These are phyloP conservation scores for Conoideocrella luteorostrata DNA, from an alignment of 2,329 filamentous ascomycete species.

Conservation along the genomic window DNA sequence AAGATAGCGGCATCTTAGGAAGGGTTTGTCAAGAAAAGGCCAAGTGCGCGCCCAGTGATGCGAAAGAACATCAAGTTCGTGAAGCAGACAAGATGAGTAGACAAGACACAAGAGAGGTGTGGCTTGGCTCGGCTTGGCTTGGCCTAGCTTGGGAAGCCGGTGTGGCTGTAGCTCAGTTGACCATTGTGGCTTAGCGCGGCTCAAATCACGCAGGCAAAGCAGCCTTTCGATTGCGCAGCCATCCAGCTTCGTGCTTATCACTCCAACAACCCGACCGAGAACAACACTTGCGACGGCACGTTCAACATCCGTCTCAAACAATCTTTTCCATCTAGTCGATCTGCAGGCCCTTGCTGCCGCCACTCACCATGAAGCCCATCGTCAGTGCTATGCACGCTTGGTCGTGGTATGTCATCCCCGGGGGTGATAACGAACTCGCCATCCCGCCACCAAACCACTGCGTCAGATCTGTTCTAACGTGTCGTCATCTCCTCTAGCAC, in stretches of 20 bases:
- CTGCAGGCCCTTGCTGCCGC: neutral
- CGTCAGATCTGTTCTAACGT: slow-evolving; percentile 15
- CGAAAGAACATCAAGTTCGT: no score
- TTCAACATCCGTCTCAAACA: neutral
- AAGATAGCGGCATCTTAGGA: no score
- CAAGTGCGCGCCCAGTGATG: no score
- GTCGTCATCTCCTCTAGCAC: slow-evolving; percentile 47
- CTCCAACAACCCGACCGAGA: neutral
- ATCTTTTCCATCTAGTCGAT: neutral
- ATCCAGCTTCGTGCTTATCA: neutral
- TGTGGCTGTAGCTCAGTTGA: neutral
- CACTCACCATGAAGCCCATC: slow-evolving; percentile 81
- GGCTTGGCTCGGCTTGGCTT: no score
- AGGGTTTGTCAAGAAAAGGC: no score
- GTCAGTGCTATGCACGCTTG: slow-evolving; percentile 89
- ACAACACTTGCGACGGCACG: neutral
- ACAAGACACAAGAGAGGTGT: neutral
- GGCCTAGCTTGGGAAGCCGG: neutral
- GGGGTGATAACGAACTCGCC: neutral
- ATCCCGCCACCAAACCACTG: neutral
- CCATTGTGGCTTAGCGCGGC: neutral
- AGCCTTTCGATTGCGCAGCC: neutral
- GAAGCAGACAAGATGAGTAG: no score
- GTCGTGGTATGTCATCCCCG: slow-evolving; percentile 65
- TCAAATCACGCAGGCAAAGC: neutral